Evolutionary conservation across 306 rosid genomes (phyloP), one percentile per base, ranked within the genome.

Genomic region (Parietaria judaica): DNA sequence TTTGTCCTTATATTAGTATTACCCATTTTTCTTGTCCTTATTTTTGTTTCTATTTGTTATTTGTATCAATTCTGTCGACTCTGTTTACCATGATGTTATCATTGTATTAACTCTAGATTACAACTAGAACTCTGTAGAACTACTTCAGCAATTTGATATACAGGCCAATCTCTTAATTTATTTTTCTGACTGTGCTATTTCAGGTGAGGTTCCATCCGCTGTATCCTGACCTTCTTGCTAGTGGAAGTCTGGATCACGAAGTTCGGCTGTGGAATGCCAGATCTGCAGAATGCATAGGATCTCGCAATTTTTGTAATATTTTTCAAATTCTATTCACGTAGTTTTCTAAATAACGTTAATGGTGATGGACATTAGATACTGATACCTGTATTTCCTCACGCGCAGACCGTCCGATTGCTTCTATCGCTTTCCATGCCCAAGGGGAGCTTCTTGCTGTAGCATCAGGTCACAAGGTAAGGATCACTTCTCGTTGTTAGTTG

Each of bases 181-280:
- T 7, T 36, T 49, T 16, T 31, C 36, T 52, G 54, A 9, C 35
- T 45, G 7, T 61, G 53, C 15, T 34, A 39, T 70, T 78, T 66
- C 94, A 89, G 99, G 99, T 94, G 70, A 88, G 99, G 81, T 94
- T 94, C 76, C 99, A 94, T 81, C 99, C 97, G 2, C 63, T 86
- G 72, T 61, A 72, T 58, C 90, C 99, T 6, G 79, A 86, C 63
- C 83, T 94, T 70, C 87, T 94, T 77, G 97, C 97, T n/a, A 94
- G 97, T 74, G 99, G 99, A 72, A 94, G 99, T 70, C 84, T 94
- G 87, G 99, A 94, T 83, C 95, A 94, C 66, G 97, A 86, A 78
- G 99, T 94, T 76, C 90, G 90, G 44, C 70, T 89, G 52, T 94
- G 99, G 99, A 89, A 94, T 78, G 88, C 97, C 60, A 86, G 81